Evolutionary conservation across 2,329 filamentous ascomycete species (phyloP).

Genomic region (Neonectria neomacrospora): DNA sequence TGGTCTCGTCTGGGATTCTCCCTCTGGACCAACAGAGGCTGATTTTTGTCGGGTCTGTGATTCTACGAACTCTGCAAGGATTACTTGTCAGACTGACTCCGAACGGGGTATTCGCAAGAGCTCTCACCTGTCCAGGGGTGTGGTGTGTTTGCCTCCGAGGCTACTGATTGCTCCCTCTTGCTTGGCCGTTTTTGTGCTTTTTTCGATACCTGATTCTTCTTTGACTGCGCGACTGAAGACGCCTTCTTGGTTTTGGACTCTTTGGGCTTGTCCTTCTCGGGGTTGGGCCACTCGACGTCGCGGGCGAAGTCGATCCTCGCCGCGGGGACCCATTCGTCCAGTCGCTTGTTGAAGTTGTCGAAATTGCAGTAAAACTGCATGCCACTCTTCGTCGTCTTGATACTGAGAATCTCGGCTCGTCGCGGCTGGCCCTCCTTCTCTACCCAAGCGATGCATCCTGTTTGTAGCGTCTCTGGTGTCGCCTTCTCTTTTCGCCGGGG

Average conservation of each 20-base stretch:
- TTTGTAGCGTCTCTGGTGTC: slow-evolving; percentile 80
- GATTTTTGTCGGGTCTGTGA: slow-evolving; percentile 59
- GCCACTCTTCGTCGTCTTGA: slow-evolving; percentile 87
- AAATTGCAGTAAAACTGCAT: slow-evolving; percentile 97
- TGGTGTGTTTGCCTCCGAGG: slow-evolving; percentile 64
- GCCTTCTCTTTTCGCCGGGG: slow-evolving; percentile 80
- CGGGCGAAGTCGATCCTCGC: slow-evolving; percentile 85
- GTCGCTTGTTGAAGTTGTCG: slow-evolving; percentile 94
- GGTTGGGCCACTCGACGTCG: slow-evolving; percentile 96
- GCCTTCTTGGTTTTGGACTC: slow-evolving; percentile 79
- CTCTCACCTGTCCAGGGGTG: slow-evolving; percentile 60
- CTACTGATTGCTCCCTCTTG: slow-evolving; percentile 66
- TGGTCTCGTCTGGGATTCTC: slow-evolving; percentile 57
- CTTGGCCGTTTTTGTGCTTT: slow-evolving; percentile 66
- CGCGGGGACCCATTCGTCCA: slow-evolving; percentile 87
- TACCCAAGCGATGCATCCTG: slow-evolving; percentile 71
- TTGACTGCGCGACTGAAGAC: slow-evolving; percentile 63
- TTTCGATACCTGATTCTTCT: slow-evolving; percentile 68
- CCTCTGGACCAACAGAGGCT: slow-evolving; percentile 54
- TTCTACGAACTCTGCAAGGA: slow-evolving; percentile 58
- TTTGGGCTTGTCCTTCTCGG: slow-evolving; percentile 86
- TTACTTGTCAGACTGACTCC: neutral
- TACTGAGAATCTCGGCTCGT: slow-evolving; percentile 96
- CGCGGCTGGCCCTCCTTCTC: slow-evolving; percentile 82
- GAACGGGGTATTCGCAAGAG: neutral